A percentile compares a stretch with the other conserved stretches of the same genome.
Conservation (phyloP, 1,284 basidiomycete species). For the Apiotrichum montevideense region DNA sequence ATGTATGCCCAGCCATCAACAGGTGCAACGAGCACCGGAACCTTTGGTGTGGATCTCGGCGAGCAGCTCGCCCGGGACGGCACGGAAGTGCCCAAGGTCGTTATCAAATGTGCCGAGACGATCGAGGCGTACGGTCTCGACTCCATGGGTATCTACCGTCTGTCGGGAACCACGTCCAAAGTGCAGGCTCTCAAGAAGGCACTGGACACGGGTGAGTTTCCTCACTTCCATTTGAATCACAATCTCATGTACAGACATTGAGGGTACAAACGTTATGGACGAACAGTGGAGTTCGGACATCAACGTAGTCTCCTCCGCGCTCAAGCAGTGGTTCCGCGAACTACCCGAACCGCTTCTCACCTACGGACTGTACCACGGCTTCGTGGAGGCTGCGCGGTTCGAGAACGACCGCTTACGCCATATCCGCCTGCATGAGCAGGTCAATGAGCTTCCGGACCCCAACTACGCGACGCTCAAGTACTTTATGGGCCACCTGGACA, state of each 20-base stretch:
- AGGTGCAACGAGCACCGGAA: slow-evolving; percentile 48
- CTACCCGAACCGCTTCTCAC: slow-evolving; percentile 92
- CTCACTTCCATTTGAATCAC: too few species aligned
- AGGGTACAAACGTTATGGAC: slow-evolving; percentile 74
- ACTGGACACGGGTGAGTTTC: slow-evolving; percentile 76
- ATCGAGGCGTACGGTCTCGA: slow-evolving; percentile 81
- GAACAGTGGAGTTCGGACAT: slow-evolving; percentile 89
- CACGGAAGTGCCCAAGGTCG: slow-evolving; percentile 79
- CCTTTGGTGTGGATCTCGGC: slow-evolving; percentile 84
- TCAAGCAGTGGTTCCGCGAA: slow-evolving; percentile 96
- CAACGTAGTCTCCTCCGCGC: slow-evolving; percentile 86
- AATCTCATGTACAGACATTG: slow-evolving; percentile 60
- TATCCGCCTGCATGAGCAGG: slow-evolving; percentile 89
- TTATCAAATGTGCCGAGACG: slow-evolving; percentile 82
- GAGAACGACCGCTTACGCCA: slow-evolving; percentile 90
- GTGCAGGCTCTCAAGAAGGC: slow-evolving; percentile 75
- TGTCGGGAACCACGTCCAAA: slow-evolving; percentile 86
- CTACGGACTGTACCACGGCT: slow-evolving; percentile 73
- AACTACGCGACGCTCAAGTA: slow-evolving; percentile 97
- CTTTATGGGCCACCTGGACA: slow-evolving; percentile 88
- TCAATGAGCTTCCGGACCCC: slow-evolving; percentile 94
- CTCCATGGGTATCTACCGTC: slow-evolving; percentile 84
- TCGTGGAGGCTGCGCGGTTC: slow-evolving; percentile 91
- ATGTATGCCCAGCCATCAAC: slow-evolving; percentile 25
- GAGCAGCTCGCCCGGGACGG: slow-evolving; percentile 87